Base-by-base conservation (phyloP, 805 yeast genomes). In the Metschnikowia proteae region DNA sequence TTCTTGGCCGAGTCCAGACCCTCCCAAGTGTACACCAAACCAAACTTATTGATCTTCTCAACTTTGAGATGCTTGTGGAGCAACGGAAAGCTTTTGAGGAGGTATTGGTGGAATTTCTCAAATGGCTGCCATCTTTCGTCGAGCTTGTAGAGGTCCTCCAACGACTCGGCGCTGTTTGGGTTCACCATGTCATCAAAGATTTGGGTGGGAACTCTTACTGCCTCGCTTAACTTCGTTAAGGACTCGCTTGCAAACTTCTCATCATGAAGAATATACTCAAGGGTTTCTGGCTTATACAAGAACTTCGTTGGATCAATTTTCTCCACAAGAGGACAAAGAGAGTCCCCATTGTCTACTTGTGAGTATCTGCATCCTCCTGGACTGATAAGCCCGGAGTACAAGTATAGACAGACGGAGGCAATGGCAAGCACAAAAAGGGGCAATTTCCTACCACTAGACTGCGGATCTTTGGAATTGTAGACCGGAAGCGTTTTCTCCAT, bases 1-100 rank as follows among this genome's bases (percentile, higher is more conserved):
- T 84, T 82, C 11, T 86, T 89, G 1, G 13, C 11, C 42, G 77
- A 59, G 4, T 78, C 62, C 4, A 66, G 40, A 4, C 95, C 94
- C 50, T 74, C 60, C 79, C 87, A 79, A 13, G 86, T 82, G 61
- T 71, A 75, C 1, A 88, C 71, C 46, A 88, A 67, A 3, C 87
- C 88, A 53, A 80, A 79, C 5, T 79, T 72, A 62, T 86, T 86
- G 46, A 85, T 79, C 17, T 66, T 73, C 32, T 53, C 56, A 4
- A 51, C 36, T 51, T 76, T 80, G 10, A 83, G 66, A n/a, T 70
- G 60, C 28, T 67, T 52, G 53, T 78, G 76, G 3, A 80, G 75
- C 28, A 66, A 53, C 0, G 91, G 88, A 65, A 82, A 86, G 3
- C 80, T 67, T 13, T 62, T 53, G 47, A 73, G 70, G 49, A 86